phyloP scores from a whole-genome alignment of 1,284 basidiomycete genomes.

The Phlebopus sp. region DNA sequence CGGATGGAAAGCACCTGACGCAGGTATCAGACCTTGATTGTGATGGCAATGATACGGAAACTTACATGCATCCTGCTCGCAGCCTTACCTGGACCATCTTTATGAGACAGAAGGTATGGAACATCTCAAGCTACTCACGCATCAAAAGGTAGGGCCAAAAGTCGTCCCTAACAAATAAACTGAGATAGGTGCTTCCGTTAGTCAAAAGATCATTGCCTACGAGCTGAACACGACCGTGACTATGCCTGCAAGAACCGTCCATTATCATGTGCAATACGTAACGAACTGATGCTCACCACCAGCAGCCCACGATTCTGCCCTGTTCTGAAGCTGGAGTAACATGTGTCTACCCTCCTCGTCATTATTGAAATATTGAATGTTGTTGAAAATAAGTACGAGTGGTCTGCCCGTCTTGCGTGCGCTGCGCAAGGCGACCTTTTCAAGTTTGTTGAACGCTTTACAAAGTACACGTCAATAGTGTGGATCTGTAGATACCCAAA shows the following conservation, averaged over 20 bases:
- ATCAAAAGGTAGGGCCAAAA: conserved; percentile 75
- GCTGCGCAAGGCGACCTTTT: conserved; percentile 77
- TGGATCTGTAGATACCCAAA: conserved; percentile 4
- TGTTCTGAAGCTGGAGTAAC: conserved; percentile 79
- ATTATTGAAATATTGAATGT: conserved; percentile 77
- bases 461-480: conserved; percentile 3
- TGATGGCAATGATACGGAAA: conserved; percentile 6
- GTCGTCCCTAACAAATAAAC: conserved; percentile 53
- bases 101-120: conserved; percentile 11
- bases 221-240: conserved; percentile 78
- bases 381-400: conserved; percentile 76
- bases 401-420: conserved; percentile 59
- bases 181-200: conserved; percentile 12
- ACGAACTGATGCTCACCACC: conserved; percentile 50
- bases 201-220: conserved; percentile 39
- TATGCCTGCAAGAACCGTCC: conserved; percentile 48
- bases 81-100: conserved; percentile 51
- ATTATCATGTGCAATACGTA: conserved; percentile 9
- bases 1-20: conserved; percentile 66
- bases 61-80: conserved; percentile 71
- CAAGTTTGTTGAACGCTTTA: conserved; percentile 75
- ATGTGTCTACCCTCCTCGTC: conserved; percentile 76
- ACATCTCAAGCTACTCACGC: conserved; percentile 42
- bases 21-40: conserved; percentile 9
- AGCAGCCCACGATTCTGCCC: conserved; percentile 82